Conservation (phyloP, 805 yeast genomes). For the Starmerella sp. region DNA sequence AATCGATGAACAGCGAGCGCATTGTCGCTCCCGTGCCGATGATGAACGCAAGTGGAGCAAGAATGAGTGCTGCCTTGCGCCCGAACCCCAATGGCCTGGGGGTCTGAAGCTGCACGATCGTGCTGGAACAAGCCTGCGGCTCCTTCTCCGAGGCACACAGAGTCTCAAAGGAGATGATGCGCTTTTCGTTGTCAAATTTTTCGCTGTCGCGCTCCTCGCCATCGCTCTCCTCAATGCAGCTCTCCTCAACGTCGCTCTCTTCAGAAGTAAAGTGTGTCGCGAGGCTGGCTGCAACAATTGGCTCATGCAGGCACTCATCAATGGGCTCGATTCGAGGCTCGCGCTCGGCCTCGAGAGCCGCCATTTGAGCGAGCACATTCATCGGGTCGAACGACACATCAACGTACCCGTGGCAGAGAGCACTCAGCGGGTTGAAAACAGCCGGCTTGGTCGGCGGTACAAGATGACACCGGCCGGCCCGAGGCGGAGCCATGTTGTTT, state of each 20-base stretch:
- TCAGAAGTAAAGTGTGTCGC: neutral
- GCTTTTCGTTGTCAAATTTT: no score
- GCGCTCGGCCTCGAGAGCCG: neutral
- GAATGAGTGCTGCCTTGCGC: no score
- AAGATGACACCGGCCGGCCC: neutral
- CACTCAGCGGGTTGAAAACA: neutral
- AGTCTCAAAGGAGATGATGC: no score
- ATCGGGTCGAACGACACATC: neutral
- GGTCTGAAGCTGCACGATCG: no score
- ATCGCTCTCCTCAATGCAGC: neutral
- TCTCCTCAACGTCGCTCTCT: neutral
- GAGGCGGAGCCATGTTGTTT: neutral
- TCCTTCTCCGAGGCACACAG: no score
- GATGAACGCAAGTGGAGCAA: no score
- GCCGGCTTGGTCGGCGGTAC: neutral
- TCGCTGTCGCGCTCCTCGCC: no score
- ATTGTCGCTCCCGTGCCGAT: no score
- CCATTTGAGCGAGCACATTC: neutral
- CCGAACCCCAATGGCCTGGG: no score
- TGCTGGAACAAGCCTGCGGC: no score
- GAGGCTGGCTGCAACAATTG: neutral
- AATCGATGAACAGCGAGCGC: no score
- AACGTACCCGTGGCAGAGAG: neutral
- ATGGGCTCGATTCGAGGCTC: neutral
- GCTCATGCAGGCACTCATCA: neutral